Evolutionary conservation across 2,329 filamentous ascomycete genomes (phyloP).

Genomic region (Arthrobotrys sinensis): DNA sequence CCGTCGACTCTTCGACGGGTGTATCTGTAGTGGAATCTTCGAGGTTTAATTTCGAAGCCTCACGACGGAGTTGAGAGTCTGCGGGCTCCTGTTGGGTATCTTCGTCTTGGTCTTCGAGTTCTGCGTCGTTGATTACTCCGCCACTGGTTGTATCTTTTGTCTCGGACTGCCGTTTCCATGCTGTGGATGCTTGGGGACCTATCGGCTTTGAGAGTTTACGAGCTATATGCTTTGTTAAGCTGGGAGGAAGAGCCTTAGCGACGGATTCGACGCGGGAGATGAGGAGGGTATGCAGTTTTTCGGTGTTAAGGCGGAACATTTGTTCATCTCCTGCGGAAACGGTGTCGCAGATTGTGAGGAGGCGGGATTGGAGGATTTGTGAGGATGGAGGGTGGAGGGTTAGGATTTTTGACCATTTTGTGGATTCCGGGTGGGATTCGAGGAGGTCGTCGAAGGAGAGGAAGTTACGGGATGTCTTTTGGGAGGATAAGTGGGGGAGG

Average conservation of each 20-base stretch:
- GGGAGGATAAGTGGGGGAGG: slow-evolving; percentile 77
- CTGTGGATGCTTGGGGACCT: slow-evolving; percentile 44
- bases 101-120: slow-evolving; percentile 42
- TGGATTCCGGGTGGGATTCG: slow-evolving; percentile 69
- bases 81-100: slow-evolving; percentile 67
- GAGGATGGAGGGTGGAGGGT: slow-evolving; percentile 67
- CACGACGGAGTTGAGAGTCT: slow-evolving; percentile 53
- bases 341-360: slow-evolving; percentile 82
- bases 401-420: slow-evolving; percentile 68
- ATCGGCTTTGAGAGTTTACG: slow-evolving; percentile 64
- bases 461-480: slow-evolving; percentile 66
- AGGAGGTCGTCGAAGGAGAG: slow-evolving; percentile 71
- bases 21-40: slow-evolving; percentile 34
- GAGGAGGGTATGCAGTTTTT: slow-evolving; percentile 74
- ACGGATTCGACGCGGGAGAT: slow-evolving; percentile 53
- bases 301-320: slow-evolving; percentile 84
- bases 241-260: slow-evolving; percentile 43
- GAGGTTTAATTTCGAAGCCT: slow-evolving; percentile 53
- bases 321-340: slow-evolving; percentile 86
- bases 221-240: slow-evolving; percentile 38
- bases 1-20: neutral
- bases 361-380: slow-evolving; percentile 75
- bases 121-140: slow-evolving; percentile 41
- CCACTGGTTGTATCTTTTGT: neutral
- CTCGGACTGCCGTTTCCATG: slow-evolving; percentile 39